Conservation (phyloP, 768 basidiomycete genomes). For the Leucosporidium creatinivorum region DNA sequence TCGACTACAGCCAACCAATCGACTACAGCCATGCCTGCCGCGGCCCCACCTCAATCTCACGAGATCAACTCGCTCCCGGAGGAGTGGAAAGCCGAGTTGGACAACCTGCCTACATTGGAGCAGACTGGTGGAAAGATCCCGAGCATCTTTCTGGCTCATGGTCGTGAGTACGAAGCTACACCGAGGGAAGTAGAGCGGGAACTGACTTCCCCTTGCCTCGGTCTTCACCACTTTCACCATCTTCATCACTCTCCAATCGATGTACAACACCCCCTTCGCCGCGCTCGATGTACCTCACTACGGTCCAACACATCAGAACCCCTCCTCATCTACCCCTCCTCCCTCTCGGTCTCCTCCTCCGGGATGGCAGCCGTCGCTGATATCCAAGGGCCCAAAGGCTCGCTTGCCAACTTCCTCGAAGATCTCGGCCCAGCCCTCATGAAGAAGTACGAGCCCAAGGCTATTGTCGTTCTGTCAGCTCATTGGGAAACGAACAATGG, state of each 20-base stretch:
- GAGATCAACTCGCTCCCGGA: slow-evolving; percentile 7
- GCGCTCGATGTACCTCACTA: slow-evolving; percentile 41
- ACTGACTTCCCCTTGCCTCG: not conserved
- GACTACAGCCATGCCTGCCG: not conserved
- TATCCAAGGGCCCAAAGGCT: slow-evolving; percentile 50
- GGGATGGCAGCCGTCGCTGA: slow-evolving; percentile 22
- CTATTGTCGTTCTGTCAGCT: slow-evolving; percentile 69
- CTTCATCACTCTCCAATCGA: not conserved
- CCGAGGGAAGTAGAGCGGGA: not conserved
- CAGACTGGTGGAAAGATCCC: slow-evolving; percentile 48
- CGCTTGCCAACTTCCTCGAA: slow-evolving; percentile 50
- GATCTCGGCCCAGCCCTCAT: slow-evolving; percentile 48
- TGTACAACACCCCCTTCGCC: slow-evolving; percentile 44
- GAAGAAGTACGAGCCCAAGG: slow-evolving; percentile 66
- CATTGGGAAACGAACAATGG: slow-evolving; percentile 66
- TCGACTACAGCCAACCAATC: not conserved
- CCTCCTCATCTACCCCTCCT: slow-evolving; percentile 21
- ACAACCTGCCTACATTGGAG: slow-evolving; percentile 26
- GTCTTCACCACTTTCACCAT: not conserved
- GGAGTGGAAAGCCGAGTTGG: slow-evolving; percentile 33
- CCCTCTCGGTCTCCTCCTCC: not conserved
- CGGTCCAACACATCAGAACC: slow-evolving; percentile 20
- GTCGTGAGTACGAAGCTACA: slow-evolving; percentile 19
- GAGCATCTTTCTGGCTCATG: slow-evolving; percentile 57
- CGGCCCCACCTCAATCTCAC: not conserved